phyloP scores from a whole-genome alignment of 352 stramenopile species.

The Globisporangium spiculum region DNA sequence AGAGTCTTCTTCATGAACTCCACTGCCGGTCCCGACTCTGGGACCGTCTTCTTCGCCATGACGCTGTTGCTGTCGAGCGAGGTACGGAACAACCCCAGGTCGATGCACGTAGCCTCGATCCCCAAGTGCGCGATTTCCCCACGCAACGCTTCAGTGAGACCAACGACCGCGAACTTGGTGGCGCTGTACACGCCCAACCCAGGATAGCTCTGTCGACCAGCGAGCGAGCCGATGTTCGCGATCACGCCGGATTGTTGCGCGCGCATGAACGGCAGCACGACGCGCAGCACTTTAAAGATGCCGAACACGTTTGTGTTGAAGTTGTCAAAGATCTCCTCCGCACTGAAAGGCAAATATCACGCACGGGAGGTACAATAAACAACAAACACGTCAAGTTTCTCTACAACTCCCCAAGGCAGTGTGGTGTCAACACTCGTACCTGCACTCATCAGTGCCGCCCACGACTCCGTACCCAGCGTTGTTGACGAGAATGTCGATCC shows the following conservation, averaged over 20 bases:
- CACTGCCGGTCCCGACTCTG: conserved; percentile 25
- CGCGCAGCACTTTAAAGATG: conserved; percentile 29
- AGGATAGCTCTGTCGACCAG: conserved; percentile 26
- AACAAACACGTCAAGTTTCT: too few relatives aligned
- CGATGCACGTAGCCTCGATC: conserved; percentile 40
- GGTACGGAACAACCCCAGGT: conserved; percentile 38
- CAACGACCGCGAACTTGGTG: conserved; percentile 42
- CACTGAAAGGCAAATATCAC: conserved; percentile 6
- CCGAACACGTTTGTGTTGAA: conserved; percentile 55
- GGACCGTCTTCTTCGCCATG: conserved; percentile 20
- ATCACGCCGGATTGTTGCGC: conserved; percentile 31
- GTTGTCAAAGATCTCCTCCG: conserved; percentile 31
- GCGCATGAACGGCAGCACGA: conserved; percentile 41
- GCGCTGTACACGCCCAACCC: conserved; percentile 35
- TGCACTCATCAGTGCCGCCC: conserved; percentile 17
- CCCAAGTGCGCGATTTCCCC: conserved; percentile 31
- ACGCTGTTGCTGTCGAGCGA: conserved; percentile 29
- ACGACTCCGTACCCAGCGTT: conserved; percentile 36
- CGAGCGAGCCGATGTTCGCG: conserved; percentile 38
- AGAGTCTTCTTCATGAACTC: conserved; percentile 22
- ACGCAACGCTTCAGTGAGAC: conserved; percentile 29
- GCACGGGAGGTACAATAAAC: too few relatives aligned
- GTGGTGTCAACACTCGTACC: background rate
- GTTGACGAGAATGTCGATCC: conserved; percentile 41
- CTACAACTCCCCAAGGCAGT: too few relatives aligned